Percentiles rank a stretch among this genome's conserved stretches.
Conservation (phyloP, 2,329 filamentous ascomycete genomes). For the Lizonia empirigonia region DNA sequence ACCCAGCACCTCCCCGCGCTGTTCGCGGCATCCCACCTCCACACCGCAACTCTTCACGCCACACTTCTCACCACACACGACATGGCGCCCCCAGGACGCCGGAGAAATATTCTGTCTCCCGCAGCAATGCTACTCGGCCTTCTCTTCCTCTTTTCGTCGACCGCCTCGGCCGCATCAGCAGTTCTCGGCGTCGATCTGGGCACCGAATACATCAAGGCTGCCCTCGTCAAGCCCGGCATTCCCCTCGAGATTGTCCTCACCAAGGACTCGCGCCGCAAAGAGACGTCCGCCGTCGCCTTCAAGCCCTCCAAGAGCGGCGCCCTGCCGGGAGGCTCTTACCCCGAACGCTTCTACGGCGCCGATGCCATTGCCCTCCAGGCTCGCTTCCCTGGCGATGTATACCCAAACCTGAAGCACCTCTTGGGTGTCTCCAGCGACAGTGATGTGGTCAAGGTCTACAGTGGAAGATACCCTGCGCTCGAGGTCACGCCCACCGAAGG, state of each 20-base stretch:
- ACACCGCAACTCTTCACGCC: slow-evolving; percentile 9
- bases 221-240: slow-evolving; percentile 93
- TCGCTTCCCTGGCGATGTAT: slow-evolving; percentile 90
- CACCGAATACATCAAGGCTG: slow-evolving; percentile 95
- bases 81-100: slow-evolving; percentile 56
- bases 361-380: slow-evolving; percentile 87
- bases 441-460: slow-evolving; percentile 71
- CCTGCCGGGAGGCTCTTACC: slow-evolving; percentile 65
- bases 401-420: slow-evolving; percentile 89
- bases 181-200: slow-evolving; percentile 93
- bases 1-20: slow-evolving; percentile 24
- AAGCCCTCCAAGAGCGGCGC: slow-evolving; percentile 76
- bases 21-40: slow-evolving; percentile 32
- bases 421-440: slow-evolving; percentile 71
- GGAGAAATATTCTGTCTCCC: slow-evolving; percentile 49
- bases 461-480: slow-evolving; percentile 76
- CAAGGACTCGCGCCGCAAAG: slow-evolving; percentile 97
- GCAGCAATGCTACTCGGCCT: slow-evolving; percentile 58
- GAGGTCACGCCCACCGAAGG: slow-evolving; percentile 67
- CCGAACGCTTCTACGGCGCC: slow-evolving; percentile 88
- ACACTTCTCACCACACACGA: slow-evolving; percentile 29
- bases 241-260: slow-evolving; percentile 97
- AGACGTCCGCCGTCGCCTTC: slow-evolving; percentile 87
- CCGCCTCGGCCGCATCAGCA: slow-evolving; percentile 69
- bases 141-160: slow-evolving; percentile 60